Percentiles rank a stretch among this genome's conserved stretches.
phyloP scores from a whole-genome alignment of 2,329 filamentous ascomycete species.

The Aureobasidium sp. region DNA sequence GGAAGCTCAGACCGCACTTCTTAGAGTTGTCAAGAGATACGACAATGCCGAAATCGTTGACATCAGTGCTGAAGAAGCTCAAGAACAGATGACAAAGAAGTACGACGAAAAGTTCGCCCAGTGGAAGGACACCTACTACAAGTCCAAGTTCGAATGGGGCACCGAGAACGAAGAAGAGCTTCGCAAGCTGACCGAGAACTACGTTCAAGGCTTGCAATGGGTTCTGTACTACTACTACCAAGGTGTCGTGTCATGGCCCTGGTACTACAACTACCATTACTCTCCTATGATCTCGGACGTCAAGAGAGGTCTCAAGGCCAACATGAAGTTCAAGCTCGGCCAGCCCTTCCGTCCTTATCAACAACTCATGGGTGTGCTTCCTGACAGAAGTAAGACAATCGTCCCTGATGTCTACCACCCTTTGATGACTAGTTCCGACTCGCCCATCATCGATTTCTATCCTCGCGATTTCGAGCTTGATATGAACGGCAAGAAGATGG shows the following conservation, averaged over 20 bases:
- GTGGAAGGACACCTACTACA: constrained; percentile 95
- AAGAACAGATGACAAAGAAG: constrained; percentile 68
- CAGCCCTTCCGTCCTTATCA: constrained; percentile 93
- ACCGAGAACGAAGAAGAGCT: constrained; percentile 73
- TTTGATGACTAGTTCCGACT: constrained; percentile 83
- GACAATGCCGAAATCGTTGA: constrained; percentile 84
- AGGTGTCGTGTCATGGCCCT: constrained; percentile 95
- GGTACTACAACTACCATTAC: constrained; percentile 97
- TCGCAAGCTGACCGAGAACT: constrained; percentile 80
- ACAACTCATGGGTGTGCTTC: constrained; percentile 95
- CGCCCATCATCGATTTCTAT: constrained; percentile 96
- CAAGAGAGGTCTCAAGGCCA: constrained; percentile 72
- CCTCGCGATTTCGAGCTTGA: constrained; percentile 94
- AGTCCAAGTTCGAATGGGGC: constrained; percentile 83
- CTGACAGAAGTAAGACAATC: constrained; percentile 94
- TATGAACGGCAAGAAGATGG: constrained; percentile 99
- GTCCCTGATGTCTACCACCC: constrained; percentile 81
- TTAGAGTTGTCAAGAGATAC: constrained; percentile 80
- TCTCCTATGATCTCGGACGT: constrained; percentile 97
- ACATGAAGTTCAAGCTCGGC: constrained; percentile 87
- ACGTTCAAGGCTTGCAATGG: constrained; percentile 96
- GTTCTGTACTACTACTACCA: constrained; percentile 97
- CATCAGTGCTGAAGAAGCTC: constrained; percentile 66
- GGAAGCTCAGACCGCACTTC: constrained; percentile 72
- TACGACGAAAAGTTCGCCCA: constrained; percentile 83